These are phyloP conservation scores for Plasmodium malariae DNA, from an alignment of 169 alveolate genomes.

Conservation along the genomic window DNA sequence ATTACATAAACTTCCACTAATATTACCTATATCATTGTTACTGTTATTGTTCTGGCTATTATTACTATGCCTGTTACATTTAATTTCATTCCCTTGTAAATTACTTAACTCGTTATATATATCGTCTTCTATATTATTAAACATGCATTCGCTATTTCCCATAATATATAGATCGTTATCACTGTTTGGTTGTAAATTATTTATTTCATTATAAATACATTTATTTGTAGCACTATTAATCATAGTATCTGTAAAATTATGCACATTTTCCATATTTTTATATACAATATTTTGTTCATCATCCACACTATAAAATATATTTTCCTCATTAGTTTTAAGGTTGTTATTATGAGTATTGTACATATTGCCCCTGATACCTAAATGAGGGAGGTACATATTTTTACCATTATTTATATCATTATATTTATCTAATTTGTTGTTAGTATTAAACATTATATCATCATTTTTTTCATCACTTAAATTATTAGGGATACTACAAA, in stretches of 20 bases:
- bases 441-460: slow-evolving; percentile 7
- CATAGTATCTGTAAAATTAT: neutral
- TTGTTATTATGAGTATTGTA: neutral
- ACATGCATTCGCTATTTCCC: neutral
- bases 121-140: slow-evolving; percentile 1
- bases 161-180: neutral
- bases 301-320: neutral
- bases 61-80: neutral
- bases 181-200: neutral
- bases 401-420: slow-evolving; percentile 1
- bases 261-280: slow-evolving; percentile 8
- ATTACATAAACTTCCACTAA: too few species aligned
- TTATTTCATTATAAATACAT: neutral
- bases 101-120: neutral
- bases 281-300: slow-evolving; percentile 10
- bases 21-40: neutral
- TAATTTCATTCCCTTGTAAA: slow-evolving; percentile 2
- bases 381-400: neutral
- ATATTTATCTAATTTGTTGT: neutral
- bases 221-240: neutral
- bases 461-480: slow-evolving; percentile 15
- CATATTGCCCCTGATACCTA: neutral
- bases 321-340: neutral
- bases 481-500: neutral
- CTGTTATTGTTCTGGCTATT: neutral